A percentile compares a stretch with the other conserved stretches of the same genome.
Evolutionary conservation across 306 rosid species (phyloP).

Genomic region (Mucuna pruriens): DNA sequence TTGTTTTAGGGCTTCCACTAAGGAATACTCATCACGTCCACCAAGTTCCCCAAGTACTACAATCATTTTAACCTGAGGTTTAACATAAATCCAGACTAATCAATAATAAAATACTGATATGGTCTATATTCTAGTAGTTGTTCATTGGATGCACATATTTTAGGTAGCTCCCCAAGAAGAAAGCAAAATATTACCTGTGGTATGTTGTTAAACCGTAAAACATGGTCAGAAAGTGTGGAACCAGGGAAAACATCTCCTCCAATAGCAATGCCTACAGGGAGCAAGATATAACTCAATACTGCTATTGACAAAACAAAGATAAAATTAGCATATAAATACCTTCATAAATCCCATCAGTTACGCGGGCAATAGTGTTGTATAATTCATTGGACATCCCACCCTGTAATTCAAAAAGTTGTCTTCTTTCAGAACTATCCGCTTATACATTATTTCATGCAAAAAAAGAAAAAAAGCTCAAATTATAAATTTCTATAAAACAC

Average conservation of each 20-base stretch:
- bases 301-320: conserved; percentile 22
- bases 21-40: conserved; percentile 94
- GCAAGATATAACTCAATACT: conserved; percentile 37
- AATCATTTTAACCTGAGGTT: conserved; percentile 85
- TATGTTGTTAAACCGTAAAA: conserved; percentile 96
- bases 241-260: conserved; percentile 99
- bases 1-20: conserved; percentile 94
- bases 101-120: conserved; percentile 15
- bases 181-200: conserved; percentile 70
- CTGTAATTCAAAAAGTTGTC: conserved; percentile 54
- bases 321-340: conserved; percentile 57
- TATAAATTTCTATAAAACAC: conserved; percentile 14
- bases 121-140: conserved; percentile 12
- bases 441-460: not conserved
- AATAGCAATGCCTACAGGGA: conserved; percentile 86
- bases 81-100: conserved; percentile 37
- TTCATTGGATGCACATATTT: conserved; percentile 10
- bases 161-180: conserved; percentile 35
- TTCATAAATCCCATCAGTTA: conserved; percentile 95
- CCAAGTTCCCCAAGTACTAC: conserved; percentile 99
- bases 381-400: conserved; percentile 99
- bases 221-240: conserved; percentile 97
- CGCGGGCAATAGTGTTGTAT: conserved; percentile 91
- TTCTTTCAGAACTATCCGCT: conserved; percentile 33
- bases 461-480: not conserved